These are phyloP conservation scores for Dothideomycetes sp. DNA, from an alignment of 2,329 filamentous ascomycete genomes.

Conservation along the genomic window DNA sequence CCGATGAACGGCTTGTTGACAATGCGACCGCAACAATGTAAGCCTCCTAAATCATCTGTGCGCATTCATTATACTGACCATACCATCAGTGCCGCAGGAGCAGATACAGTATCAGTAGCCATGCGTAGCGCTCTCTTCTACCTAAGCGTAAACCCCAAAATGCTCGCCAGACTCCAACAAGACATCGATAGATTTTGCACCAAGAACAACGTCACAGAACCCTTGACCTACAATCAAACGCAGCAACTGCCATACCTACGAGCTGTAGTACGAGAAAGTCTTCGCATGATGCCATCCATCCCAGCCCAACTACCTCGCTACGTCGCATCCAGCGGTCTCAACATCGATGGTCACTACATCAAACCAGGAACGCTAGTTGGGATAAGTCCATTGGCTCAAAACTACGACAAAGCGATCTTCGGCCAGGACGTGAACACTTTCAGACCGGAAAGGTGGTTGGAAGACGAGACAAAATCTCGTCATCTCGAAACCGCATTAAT, in stretches of 20 bases:
- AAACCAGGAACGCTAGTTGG: slow-evolving; percentile 17
- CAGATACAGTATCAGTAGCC: slow-evolving; percentile 11
- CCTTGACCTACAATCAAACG: slow-evolving; percentile 22
- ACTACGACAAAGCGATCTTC: slow-evolving; percentile 58
- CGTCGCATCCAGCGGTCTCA: slow-evolving; percentile 25
- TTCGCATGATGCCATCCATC: slow-evolving; percentile 2
- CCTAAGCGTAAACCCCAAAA: not conserved
- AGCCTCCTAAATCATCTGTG: not conserved
- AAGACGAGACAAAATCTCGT: slow-evolving; percentile 27
- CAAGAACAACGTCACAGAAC: not conserved
- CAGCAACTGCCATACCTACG: slow-evolving; percentile 6
- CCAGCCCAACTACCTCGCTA: slow-evolving; percentile 1
- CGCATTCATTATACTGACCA: not conserved
- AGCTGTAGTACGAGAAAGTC: slow-evolving; percentile 4
- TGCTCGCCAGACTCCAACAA: not conserved
- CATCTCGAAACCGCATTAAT: slow-evolving; percentile 17
- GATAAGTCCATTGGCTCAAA: slow-evolving; percentile 45
- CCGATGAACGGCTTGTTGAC: slow-evolving; percentile 11
- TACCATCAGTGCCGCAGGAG: slow-evolving; percentile 8
- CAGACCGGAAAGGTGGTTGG: slow-evolving; percentile 58
- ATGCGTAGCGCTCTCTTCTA: slow-evolving; percentile 7
- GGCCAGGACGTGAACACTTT: slow-evolving; percentile 57
- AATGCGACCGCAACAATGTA: slow-evolving; percentile 13
- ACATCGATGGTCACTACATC: slow-evolving; percentile 14
- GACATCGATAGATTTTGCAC: slow-evolving; percentile 4